Percentiles rank a stretch among this genome's conserved stretches.
Evolutionary conservation across 345 rosid genomes (phyloP).

Genomic region (Gossypium ekmanianum): DNA sequence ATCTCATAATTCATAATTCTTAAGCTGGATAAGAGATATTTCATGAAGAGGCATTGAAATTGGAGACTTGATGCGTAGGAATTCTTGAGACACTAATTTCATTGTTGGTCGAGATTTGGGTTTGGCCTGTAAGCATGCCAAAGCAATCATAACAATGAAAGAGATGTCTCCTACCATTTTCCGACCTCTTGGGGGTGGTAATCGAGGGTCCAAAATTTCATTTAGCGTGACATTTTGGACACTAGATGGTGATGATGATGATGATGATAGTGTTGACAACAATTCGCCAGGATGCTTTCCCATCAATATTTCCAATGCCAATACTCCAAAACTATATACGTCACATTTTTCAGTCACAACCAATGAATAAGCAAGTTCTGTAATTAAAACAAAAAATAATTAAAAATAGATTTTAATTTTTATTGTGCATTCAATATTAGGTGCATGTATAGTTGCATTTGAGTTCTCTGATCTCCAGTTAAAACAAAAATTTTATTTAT

Average conservation of each 20-base stretch:
- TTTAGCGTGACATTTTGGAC: neutral
- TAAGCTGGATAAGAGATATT: neutral
- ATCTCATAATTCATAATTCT: neutral
- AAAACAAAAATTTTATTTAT: neutral
- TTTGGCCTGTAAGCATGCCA: constrained; percentile 20
- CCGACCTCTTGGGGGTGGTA: neutral
- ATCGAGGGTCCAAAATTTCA: constrained; percentile 13
- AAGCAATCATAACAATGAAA: neutral
- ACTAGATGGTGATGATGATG: neutral
- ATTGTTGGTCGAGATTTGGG: constrained; percentile 18
- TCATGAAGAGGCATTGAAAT: neutral
- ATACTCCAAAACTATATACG: constrained; percentile 22
- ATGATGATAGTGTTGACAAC: neutral
- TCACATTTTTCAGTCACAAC: constrained; percentile 16
- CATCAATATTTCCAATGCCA: constrained; percentile 17
- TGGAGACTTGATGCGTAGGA: neutral
- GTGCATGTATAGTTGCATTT: no score
- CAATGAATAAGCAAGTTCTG: constrained; percentile 20
- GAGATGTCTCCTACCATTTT: neutral
- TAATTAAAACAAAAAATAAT: neutral
- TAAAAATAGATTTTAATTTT: no score
- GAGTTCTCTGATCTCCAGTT: no score
- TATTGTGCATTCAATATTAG: no score
- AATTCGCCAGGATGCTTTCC: constrained; percentile 23
- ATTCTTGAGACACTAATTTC: constrained; percentile 14